Base-by-base conservation (phyloP, 345 rosid genomes). In the Salix suchowensis region DNA sequence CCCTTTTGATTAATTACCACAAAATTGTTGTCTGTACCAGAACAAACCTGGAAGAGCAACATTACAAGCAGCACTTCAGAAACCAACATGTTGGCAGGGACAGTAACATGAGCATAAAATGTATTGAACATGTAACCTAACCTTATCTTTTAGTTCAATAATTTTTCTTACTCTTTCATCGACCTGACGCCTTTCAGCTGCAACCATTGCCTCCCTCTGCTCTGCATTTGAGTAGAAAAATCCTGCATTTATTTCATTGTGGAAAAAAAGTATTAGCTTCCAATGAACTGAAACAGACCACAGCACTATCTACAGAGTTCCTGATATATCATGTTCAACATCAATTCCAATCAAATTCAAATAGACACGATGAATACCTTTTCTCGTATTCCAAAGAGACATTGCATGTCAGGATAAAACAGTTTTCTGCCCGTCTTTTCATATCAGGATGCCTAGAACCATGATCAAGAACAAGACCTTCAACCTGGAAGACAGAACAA, bases 361-460 rank as follows among this genome's bases (percentile, higher is more conserved):
- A 9, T 50, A n/a, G 48, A 21, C 28, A 36, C 48, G 44, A 30
- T 24, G 32, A 67, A 55, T 75, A 94, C 99, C 99, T 96, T 88
- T 96, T 96, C 73, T 96, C 98, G 73, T 96, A 94, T 76, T 96
- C 99, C 82, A 96, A 81, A 10, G 99, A 94, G 44, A 94, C 97
- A 78, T 96, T 96, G 87, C 97, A 94, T 23, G 98, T 96, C 83
- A 96, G 84, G 77, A 96, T 96, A 80, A 88, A 85, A 81, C 99
- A 96, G 74, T 94, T 94, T 79, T 96, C 99, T 8, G 98, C 97
- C 69, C 94, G 88, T 15, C 99, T 88, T 85, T 95, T 95, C 98
- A 95, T 95, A 79, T 95, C 98, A 73, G 98, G 98, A 87, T 95
- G 98, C 76, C 98, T 92, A 28, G 99, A 96, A 74, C 98, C 99